Conservation (phyloP, 2,329 filamentous ascomycete species). For the Penicillium sp. region DNA sequence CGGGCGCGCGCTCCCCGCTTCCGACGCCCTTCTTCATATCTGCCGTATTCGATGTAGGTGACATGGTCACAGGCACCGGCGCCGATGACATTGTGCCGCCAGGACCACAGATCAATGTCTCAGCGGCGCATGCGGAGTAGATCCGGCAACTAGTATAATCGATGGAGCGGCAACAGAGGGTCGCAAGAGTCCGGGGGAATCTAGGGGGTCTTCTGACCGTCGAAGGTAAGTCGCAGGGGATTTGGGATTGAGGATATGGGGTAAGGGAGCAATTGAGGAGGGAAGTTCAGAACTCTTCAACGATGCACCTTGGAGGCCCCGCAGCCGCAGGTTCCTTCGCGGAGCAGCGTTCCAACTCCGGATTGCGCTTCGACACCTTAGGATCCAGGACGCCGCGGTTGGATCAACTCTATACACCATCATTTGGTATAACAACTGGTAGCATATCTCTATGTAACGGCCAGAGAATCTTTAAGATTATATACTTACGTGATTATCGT, state of each 20-base stretch:
- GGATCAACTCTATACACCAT: neutral
- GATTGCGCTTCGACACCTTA: constrained; percentile 1
- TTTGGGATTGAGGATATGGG: neutral
- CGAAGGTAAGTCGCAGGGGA: neutral
- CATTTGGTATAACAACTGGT: too few species aligned
- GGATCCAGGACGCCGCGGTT: neutral
- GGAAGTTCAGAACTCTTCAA: constrained; percentile 11
- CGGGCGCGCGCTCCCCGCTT: constrained; percentile 7
- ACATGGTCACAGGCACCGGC: constrained; percentile 14
- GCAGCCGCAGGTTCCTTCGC: constrained; percentile 15
- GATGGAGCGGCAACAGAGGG: neutral
- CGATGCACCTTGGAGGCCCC: constrained; percentile 15
- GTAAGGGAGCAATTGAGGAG: constrained; percentile 7
- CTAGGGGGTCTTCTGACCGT: neutral
- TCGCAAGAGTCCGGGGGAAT: neutral
- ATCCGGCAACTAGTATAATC: neutral
- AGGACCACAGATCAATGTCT: constrained; percentile 3
- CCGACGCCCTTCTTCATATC: neutral
- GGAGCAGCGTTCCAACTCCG: constrained; percentile 21
- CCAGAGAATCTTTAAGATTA: too few species aligned
- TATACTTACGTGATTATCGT: too few species aligned
- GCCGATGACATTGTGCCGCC: constrained; percentile 22
- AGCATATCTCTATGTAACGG: too few species aligned
- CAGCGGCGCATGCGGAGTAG: constrained; percentile 5
- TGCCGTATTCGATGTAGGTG: constrained; percentile 2